phyloP scores from a whole-genome alignment of 306 rosid species.

The Luffa aegyptiaca region DNA sequence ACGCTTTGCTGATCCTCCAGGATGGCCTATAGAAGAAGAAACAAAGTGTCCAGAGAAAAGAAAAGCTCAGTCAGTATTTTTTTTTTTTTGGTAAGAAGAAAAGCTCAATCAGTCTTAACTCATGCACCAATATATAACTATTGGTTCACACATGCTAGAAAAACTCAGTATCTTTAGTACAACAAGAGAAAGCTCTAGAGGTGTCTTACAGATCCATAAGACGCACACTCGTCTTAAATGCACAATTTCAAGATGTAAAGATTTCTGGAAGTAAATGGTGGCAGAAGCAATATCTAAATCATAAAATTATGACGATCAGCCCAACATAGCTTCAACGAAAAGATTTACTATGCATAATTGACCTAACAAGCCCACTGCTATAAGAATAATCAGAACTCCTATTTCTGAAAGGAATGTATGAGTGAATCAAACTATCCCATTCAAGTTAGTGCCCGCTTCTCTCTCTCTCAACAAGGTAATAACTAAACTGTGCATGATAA shows the following conservation, averaged over 20 bases:
- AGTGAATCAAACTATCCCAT: neutral
- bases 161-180: neutral
- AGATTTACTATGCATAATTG: neutral
- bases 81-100: neutral
- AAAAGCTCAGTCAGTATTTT: neutral
- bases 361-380: neutral
- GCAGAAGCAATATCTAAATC: neutral
- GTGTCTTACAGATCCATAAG: neutral
- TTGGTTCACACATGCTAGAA: neutral
- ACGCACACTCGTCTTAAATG: neutral
- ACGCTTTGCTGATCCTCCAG: slow-evolving; percentile 24
- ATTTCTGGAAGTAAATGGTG: neutral
- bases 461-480: neutral
- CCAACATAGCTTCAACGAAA: neutral
- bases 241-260: neutral
- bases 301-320: neutral
- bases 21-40: slow-evolving; percentile 24
- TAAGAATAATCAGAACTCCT: neutral
- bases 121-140: neutral
- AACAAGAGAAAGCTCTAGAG: neutral
- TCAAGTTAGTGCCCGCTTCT: neutral
- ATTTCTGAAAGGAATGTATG: neutral
- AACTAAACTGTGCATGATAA: neutral
- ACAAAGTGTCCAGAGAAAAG: neutral
- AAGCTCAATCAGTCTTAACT: neutral